Conservation (phyloP, 768 basidiomycete species). For the Calocybe cyanea region DNA sequence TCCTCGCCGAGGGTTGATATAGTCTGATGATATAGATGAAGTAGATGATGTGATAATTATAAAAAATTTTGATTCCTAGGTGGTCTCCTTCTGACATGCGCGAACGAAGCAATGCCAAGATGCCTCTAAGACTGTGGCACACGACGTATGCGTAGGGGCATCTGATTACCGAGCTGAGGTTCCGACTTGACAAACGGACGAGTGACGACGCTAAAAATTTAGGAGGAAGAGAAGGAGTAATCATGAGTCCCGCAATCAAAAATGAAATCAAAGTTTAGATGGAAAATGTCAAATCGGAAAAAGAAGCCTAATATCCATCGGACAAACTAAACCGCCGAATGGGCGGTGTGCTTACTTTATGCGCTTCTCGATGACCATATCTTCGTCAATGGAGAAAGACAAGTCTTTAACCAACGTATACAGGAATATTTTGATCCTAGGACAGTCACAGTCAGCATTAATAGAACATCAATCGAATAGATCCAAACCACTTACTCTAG, state of each 20-base stretch:
- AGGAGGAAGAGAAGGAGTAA: not conserved
- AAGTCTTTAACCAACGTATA: slow-evolving; percentile 56
- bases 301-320: not conserved
- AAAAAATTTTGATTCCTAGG: no score
- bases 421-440: slow-evolving; percentile 61
- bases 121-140: no score
- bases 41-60: no score
- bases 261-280: slow-evolving; percentile 1
- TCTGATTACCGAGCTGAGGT: slow-evolving; percentile 52
- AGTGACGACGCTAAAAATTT: slow-evolving; percentile 41
- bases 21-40: no score
- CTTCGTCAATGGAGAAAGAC: slow-evolving; percentile 48
- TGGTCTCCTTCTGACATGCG: no score
- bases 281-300: slow-evolving; percentile 4
- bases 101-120: no score
- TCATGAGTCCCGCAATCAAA: not conserved
- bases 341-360: slow-evolving; percentile 46
- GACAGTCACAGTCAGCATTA: slow-evolving; percentile 12
- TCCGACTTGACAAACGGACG: slow-evolving; percentile 56
- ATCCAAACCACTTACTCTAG: slow-evolving; percentile 44
- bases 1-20: no score
- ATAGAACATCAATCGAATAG: not conserved
- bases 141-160: slow-evolving; percentile 50
- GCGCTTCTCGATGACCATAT: slow-evolving; percentile 57
- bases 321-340: not conserved